Percentiles rank a stretch among this genome's conserved stretches.
Conservation (phyloP, 345 rosid genomes). For the Populus euphratica region DNA sequence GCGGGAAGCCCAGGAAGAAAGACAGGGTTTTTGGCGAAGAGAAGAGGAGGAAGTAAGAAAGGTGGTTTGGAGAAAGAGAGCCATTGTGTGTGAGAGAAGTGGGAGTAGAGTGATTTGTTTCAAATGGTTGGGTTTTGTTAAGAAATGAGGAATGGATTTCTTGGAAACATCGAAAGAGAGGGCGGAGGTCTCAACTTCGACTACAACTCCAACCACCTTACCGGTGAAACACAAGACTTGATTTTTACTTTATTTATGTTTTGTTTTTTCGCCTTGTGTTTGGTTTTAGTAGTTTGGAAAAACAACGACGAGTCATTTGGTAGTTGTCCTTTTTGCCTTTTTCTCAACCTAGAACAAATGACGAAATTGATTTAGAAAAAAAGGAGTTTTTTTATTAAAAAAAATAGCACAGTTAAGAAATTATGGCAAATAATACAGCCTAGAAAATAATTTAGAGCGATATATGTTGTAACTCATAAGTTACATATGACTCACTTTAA, state of each 20-base stretch:
- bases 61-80: neutral
- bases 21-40: neutral
- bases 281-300: neutral
- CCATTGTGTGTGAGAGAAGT: neutral
- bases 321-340: too few species aligned
- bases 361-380: too few species aligned
- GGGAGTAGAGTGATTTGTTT: neutral
- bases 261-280: neutral
- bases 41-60: neutral
- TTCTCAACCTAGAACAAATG: too few species aligned
- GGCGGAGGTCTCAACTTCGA: slow-evolving; percentile 52
- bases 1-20: slow-evolving; percentile 23
- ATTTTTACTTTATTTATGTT: neutral
- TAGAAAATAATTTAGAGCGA: too few species aligned
- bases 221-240: too few species aligned
- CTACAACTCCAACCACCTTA: too few species aligned
- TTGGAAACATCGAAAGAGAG: slow-evolving; percentile 62
- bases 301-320: too few species aligned
- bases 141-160: slow-evolving; percentile 1
- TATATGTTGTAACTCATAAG: too few species aligned
- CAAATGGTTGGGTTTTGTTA: neutral
- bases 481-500: fast-evolving
- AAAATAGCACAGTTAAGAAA: too few species aligned
- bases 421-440: too few species aligned
- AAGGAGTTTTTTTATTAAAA: too few species aligned